Percentiles rank a stretch among this genome's conserved stretches.
Evolutionary conservation across 257 asterid genomes (phyloP).

Genomic region (Solanum dulcamara): DNA sequence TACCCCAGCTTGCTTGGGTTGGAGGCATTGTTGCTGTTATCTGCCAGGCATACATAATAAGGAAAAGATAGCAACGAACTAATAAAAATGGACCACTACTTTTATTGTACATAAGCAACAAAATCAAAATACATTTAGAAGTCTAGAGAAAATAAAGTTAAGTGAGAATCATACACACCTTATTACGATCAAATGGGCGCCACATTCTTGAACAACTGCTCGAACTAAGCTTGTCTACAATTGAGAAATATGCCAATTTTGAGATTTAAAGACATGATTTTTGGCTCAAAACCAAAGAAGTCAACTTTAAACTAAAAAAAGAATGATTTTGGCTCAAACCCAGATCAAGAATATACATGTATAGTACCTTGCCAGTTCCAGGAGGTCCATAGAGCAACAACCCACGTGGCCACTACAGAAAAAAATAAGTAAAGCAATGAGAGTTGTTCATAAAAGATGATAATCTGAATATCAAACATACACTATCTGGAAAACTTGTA

Average conservation of each 20-base stretch:
- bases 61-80: neutral
- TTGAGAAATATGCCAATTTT: neutral
- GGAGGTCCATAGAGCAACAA: slow-evolving; percentile 94
- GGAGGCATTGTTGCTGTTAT: neutral
- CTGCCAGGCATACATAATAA: neutral
- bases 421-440: neutral
- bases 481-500: neutral
- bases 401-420: slow-evolving; percentile 72
- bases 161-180: slow-evolving; percentile 33
- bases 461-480: neutral
- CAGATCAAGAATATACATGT: neutral
- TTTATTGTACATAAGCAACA: neutral
- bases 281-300: neutral
- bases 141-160: neutral
- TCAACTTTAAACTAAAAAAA: neutral
- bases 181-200: slow-evolving; percentile 61
- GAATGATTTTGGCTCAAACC: neutral
- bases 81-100: neutral
- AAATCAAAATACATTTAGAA: neutral
- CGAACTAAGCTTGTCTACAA: slow-evolving; percentile 95
- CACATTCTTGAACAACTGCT: slow-evolving; percentile 88
- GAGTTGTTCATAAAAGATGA: neutral
- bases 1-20: neutral
- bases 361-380: slow-evolving; percentile 88
- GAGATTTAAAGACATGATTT: neutral